Percentiles rank a stretch among this genome's conserved stretches.
These are phyloP conservation scores for Dryadomyces quercivorus DNA, from an alignment of 2,329 filamentous ascomycete genomes.

Conservation along the genomic window DNA sequence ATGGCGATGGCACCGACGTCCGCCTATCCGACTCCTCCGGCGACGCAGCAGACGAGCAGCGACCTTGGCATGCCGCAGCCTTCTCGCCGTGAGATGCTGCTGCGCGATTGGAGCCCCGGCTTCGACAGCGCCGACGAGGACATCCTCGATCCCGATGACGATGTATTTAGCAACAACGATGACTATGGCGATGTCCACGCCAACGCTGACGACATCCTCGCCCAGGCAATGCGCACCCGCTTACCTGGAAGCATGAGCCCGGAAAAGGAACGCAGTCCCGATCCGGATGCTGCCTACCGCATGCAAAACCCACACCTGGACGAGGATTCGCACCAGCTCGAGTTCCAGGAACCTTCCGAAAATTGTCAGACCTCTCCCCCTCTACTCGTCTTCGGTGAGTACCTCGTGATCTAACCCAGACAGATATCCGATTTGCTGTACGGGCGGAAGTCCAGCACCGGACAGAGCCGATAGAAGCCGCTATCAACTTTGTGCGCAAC, in stretches of 20 bases:
- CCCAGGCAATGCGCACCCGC: slow-evolving; percentile 40
- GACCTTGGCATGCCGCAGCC: background rate
- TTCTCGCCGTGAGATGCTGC: background rate
- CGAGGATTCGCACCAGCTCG: slow-evolving; percentile 12
- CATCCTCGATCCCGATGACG: slow-evolving; percentile 16
- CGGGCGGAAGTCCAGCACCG: slow-evolving; percentile 81
- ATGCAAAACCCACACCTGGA: slow-evolving; percentile 11
- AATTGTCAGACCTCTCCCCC: slow-evolving; percentile 31
- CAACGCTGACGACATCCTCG: slow-evolving; percentile 27
- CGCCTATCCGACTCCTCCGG: background rate
- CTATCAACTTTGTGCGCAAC: slow-evolving; percentile 49
- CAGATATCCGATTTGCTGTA: slow-evolving; percentile 80
- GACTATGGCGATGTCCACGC: slow-evolving; percentile 10
- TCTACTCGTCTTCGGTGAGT: too few species aligned
- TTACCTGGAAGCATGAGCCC: slow-evolving; percentile 45
- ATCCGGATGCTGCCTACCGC: background rate
- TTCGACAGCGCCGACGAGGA: slow-evolving; percentile 22
- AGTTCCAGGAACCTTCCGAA: slow-evolving; percentile 24
- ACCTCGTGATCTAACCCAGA: background rate
- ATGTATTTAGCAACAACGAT: slow-evolving; percentile 16
- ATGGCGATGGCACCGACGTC: slow-evolving; percentile 3
- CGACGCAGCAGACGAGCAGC: background rate
- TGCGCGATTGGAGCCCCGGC: slow-evolving; percentile 21
- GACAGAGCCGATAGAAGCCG: slow-evolving; percentile 69
- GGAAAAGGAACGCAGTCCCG: slow-evolving; percentile 38